phyloP scores from a whole-genome alignment of 352 stramenopile species.

The Nothophytophthora sp. region DNA sequence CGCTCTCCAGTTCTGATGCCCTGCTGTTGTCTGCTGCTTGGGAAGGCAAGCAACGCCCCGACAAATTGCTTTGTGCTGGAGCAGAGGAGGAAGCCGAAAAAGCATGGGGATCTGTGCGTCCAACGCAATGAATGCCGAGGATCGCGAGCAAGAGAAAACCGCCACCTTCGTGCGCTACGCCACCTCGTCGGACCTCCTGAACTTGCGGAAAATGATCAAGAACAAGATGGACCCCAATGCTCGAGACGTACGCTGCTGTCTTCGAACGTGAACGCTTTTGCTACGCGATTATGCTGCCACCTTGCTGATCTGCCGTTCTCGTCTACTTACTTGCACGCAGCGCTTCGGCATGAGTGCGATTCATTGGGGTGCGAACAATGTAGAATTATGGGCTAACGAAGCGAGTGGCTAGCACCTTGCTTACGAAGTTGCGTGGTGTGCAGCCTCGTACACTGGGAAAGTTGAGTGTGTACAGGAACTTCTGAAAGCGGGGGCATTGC shows the following conservation, averaged over 20 bases:
- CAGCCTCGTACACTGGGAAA: slow-evolving; percentile 64
- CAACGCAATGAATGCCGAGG: slow-evolving; percentile 13
- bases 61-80: too few species aligned
- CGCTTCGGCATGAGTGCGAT: slow-evolving; percentile 82
- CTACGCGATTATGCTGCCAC: not conserved
- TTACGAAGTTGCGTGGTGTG: not conserved
- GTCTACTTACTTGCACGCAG: slow-evolving; percentile 16
- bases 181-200: slow-evolving; percentile 49
- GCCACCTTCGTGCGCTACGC: slow-evolving; percentile 57
- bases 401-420: too few species aligned
- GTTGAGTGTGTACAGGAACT: slow-evolving; percentile 57
- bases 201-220: slow-evolving; percentile 50
- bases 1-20: too few species aligned
- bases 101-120: slow-evolving; percentile 16
- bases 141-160: slow-evolving; percentile 40
- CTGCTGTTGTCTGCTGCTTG: too few species aligned
- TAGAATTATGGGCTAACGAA: not conserved
- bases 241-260: slow-evolving; percentile 48
- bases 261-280: too few species aligned
- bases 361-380: slow-evolving; percentile 56
- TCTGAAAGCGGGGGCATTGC: slow-evolving; percentile 44
- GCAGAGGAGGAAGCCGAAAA: too few species aligned
- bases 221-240: slow-evolving; percentile 54
- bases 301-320: not conserved
- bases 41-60: too few species aligned